Evolutionary conservation across 805 yeast species (phyloP).

Genomic region (Metschnikowia matae): DNA sequence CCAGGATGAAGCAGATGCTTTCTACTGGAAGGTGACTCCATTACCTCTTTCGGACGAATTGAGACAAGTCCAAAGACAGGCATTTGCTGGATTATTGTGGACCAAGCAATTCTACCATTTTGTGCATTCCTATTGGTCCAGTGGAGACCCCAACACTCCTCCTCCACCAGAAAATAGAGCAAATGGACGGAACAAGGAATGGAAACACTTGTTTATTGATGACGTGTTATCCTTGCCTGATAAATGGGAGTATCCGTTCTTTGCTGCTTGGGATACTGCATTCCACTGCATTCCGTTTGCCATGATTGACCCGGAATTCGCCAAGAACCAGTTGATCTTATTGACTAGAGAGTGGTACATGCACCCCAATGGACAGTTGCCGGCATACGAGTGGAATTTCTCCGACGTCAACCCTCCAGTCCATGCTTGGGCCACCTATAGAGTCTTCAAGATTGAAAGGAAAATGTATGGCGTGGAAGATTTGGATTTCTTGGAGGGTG

Average conservation of each 20-base stretch:
- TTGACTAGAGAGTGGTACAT: slow-evolving; percentile 93
- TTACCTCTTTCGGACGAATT: slow-evolving; percentile 76
- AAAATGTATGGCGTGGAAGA: slow-evolving; percentile 81
- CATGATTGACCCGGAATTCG: slow-evolving; percentile 89
- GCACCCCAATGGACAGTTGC: slow-evolving; percentile 98
- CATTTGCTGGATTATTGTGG: slow-evolving; percentile 92
- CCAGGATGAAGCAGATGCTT: slow-evolving; percentile 86
- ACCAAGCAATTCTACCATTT: slow-evolving; percentile 88
- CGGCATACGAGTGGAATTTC: slow-evolving; percentile 96
- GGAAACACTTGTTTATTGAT: slow-evolving; percentile 86
- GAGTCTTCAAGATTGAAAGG: slow-evolving; percentile 83
- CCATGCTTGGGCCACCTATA: slow-evolving; percentile 91
- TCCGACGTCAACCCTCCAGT: slow-evolving; percentile 96
- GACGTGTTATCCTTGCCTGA: slow-evolving; percentile 88
- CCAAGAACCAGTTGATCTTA: slow-evolving; percentile 81
- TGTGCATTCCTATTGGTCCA: slow-evolving; percentile 79
- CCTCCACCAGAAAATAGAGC: slow-evolving; percentile 80
- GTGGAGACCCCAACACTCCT: slow-evolving; percentile 74
- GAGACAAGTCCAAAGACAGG: slow-evolving; percentile 84
- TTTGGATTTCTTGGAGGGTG: slow-evolving; percentile 79
- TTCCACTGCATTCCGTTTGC: slow-evolving; percentile 92
- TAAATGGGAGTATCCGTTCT: slow-evolving; percentile 94
- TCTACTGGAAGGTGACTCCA: slow-evolving; percentile 85
- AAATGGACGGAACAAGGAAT: slow-evolving; percentile 79
- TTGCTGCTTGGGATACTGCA: slow-evolving; percentile 96